Conservation (phyloP, 2,329 filamentous ascomycete genomes). For the Diaporthe citri region DNA sequence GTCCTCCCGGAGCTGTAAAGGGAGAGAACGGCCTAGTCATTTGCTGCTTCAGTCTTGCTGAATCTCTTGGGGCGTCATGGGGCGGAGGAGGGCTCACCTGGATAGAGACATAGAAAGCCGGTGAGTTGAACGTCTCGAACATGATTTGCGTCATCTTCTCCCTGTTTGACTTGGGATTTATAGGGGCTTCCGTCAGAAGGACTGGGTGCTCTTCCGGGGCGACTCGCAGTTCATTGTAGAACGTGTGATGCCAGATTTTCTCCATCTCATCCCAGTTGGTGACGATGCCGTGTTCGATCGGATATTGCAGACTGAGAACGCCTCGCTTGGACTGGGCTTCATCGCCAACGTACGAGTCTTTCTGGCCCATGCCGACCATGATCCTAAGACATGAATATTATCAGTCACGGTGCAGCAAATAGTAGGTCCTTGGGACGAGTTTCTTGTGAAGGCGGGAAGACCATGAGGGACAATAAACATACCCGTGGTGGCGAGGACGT, state of each 20-base stretch:
- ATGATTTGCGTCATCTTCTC: constrained; percentile 99
- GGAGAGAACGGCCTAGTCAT: constrained; percentile 83
- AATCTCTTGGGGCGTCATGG: rapidly evolving
- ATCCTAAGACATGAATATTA: constrained; percentile 72
- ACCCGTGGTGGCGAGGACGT: constrained; percentile 99
- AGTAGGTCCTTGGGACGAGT: background rate
- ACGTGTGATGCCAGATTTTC: constrained; percentile 99
- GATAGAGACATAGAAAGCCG: constrained; percentile 99
- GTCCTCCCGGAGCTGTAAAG: constrained; percentile 99
- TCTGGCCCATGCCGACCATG: constrained; percentile 99
- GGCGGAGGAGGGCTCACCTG: background rate
- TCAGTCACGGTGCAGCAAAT: background rate
- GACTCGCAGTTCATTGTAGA: constrained; percentile 99
- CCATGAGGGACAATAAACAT: constrained; percentile 82
- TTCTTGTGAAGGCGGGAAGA: background rate
- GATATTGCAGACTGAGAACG: constrained; percentile 99
- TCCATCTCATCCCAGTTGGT: constrained; percentile 99
- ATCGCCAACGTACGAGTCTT: constrained; percentile 99
- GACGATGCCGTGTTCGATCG: constrained; percentile 99
- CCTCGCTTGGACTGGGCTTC: constrained; percentile 99
- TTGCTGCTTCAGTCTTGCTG: constrained; percentile 57
- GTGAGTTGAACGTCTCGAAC: constrained; percentile 99
- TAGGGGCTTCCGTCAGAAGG: constrained; percentile 98
- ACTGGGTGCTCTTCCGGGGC: constrained; percentile 99
- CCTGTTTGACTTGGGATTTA: constrained; percentile 99